Evolutionary conservation across 768 basidiomycete genomes (phyloP), one percentile per base, ranked within the genome.

Genomic region (Amanita thiersii): DNA sequence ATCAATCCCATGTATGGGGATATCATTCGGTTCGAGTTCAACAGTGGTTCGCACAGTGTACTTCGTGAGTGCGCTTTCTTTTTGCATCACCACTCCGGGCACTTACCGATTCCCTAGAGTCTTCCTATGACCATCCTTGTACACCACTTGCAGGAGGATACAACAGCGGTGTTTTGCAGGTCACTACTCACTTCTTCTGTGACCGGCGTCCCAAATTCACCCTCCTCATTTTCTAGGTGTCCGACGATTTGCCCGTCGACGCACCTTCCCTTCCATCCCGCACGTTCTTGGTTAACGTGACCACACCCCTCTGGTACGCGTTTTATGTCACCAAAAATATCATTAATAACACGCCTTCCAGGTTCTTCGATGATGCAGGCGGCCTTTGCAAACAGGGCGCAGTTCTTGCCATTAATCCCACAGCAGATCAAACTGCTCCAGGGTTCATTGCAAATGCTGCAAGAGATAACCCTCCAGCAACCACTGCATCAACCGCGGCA

Each of bases 331-430:
- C 9, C 23, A 7, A 8, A 14, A 19, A 14, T 11, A 24, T 8
- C 12, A 14, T 4, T 31, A 21, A 34, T 42, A 29, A n/a, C 20
- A 34, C 14, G 14, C 23, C 8, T 33, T 20, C 8, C 37, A 65
- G 62, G 61, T 61, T 65, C 53, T 67, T 63, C 43, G 65, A 67
- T 43, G 52, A 64, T 52, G 66, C 65, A 11, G 59, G 61, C 34
- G 64, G 65, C 14, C 47, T 54, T n/a, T 67, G 63, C 48, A 49
- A 52, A 23, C 49, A 61, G 47, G 67, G 65, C 9, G 65, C 57
- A 3, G 59, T 66, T 10, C 52, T 67, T n/a, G 55, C 65, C 17
- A 57, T 64, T 20, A 66, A 67, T 43, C 65, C 65, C 7, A 50
- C 62, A 3, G 19, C 29, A 5, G 47, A 50, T 8, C 62, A 65